phyloP scores from a whole-genome alignment of 1,139 yeast genomes.

The Saccharomycopsis crataegensis region DNA sequence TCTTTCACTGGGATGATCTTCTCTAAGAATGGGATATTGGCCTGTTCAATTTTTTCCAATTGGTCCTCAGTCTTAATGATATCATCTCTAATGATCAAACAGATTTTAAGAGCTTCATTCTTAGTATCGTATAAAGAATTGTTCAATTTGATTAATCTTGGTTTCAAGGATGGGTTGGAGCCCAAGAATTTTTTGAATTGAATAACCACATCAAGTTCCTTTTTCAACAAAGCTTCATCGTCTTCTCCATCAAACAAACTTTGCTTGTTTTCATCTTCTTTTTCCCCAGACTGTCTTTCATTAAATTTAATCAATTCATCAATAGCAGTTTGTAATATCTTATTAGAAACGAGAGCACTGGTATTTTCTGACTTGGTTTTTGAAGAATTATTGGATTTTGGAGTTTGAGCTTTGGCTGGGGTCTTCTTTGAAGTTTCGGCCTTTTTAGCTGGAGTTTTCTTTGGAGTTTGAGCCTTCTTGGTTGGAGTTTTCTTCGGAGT shows the following conservation, averaged over 20 bases:
- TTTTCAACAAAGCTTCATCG: conserved; percentile 25
- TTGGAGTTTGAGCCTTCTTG: background rate
- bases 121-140: conserved; percentile 35
- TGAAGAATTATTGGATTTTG: conserved; percentile 15
- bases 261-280: conserved; percentile 25
- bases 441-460: conserved; percentile 20
- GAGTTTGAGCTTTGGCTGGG: conserved; percentile 14
- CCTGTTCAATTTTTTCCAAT: conserved; percentile 52
- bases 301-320: conserved; percentile 43
- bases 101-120: conserved; percentile 39
- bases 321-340: conserved; percentile 38
- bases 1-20: conserved; percentile 49
- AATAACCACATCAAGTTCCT: conserved; percentile 33
- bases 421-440: conserved; percentile 22
- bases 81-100: conserved; percentile 71
- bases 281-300: conserved; percentile 29
- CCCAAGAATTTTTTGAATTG: conserved; percentile 61
- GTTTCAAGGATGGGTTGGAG: conserved; percentile 62
- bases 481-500: background rate
- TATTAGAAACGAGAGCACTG: conserved; percentile 1
- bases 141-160: conserved; percentile 52
- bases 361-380: conserved; percentile 8
- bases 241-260: conserved; percentile 49
- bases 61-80: conserved; percentile 49
- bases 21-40: conserved; percentile 39